phyloP scores from a whole-genome alignment of 1,139 yeast species.

The Diutina pseudorugosa region DNA sequence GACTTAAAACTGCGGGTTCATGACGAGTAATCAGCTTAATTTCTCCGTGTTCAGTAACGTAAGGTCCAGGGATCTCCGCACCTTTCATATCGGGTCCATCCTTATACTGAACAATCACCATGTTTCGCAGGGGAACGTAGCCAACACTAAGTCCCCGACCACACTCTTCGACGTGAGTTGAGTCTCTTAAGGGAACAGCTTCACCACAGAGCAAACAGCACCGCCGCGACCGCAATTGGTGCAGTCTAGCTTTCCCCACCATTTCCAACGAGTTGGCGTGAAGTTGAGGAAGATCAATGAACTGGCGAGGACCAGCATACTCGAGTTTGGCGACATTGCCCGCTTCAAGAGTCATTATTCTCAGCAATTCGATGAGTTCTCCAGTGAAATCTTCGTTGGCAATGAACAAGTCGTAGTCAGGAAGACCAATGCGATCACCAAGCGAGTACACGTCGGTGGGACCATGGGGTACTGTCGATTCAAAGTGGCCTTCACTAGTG shows the following conservation, averaged over 20 bases:
- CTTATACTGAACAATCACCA: neutral
- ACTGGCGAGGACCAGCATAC: neutral
- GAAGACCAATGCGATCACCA: neutral
- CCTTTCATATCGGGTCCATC: neutral
- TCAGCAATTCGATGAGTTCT: neutral
- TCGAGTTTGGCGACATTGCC: neutral
- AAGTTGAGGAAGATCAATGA: neutral
- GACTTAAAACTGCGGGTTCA: neutral
- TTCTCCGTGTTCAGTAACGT: neutral
- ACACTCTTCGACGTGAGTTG: neutral
- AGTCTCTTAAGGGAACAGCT: neutral
- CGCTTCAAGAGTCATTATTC: too few species aligned
- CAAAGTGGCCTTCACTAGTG: neutral
- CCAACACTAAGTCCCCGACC: neutral
- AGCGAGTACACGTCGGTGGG: neutral
- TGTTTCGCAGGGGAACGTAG: neutral
- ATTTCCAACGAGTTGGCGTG: neutral
- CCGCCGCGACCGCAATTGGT: neutral
- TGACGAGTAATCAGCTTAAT: neutral
- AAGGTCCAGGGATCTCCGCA: slow-evolving; percentile 2
- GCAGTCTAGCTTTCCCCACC: neutral
- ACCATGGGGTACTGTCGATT: neutral
- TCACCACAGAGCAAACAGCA: neutral
- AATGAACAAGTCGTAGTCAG: neutral
- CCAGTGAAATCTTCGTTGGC: neutral